Base-by-base conservation (phyloP, 148 eudicot genomes). In the Rhododendron simsii region DNA sequence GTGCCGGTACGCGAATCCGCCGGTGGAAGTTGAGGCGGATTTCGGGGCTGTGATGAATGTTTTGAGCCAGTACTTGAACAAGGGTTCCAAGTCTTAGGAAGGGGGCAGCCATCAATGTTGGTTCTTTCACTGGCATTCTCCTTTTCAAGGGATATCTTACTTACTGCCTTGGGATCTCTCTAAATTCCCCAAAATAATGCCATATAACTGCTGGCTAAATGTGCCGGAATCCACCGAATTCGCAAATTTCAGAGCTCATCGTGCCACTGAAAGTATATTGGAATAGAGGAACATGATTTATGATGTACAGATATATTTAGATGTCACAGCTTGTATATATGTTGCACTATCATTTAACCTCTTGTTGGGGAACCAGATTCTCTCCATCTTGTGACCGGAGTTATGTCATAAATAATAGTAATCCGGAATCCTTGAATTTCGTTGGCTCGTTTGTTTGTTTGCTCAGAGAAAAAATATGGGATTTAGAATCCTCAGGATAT, bases 41-140 rank as follows among this genome's bases (percentile, higher is more conserved):
- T 95, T 93, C 73, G 98, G 99, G 10, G 89, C 95, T 3, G 98
- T 96, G 4, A 95, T 96, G 99, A 97, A 95, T 93, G 99, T 95
- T 75, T 88, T 96, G 78, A 91, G 89, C 87, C 89, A 86, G 71
- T 95, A 94, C 85, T 90, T 95, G 92, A 83, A 87, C 85, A 84
- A 85, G 10, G 89, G 88, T 50, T 80, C 89, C 2, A 87, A 87
- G 51, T 30, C n/a, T 2, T 88, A 75, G 76, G 76, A 13, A 63
- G 12, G 0, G 55, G 16, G 3, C 35, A 35, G 13, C 73, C 30
- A 30, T 30, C 30, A 57, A 59, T 59, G 65, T 59, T 13, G 55
- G 55, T 51, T 51, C 14, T 20, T 21, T 59, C n/a, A 59, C 63
- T 57, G 65, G 33, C 13, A 3, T n/a, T 15, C 35, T 67, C 16